These are phyloP conservation scores for Scheffersomyces titani DNA, from an alignment of 1,139 yeast species.

Conservation along the genomic window DNA sequence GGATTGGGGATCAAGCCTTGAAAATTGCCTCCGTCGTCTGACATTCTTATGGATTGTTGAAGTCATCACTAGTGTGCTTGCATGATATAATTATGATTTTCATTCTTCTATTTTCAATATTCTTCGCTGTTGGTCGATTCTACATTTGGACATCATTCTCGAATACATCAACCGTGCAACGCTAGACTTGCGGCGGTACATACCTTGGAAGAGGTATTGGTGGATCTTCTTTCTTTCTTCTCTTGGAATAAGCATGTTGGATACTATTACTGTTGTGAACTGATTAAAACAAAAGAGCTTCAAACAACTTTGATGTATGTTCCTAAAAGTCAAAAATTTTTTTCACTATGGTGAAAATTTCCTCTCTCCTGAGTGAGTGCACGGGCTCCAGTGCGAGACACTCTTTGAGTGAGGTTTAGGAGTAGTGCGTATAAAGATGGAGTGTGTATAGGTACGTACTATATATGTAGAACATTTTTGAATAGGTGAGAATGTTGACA, in stretches of 20 bases:
- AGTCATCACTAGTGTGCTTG: neutral
- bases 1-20: neutral
- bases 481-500: neutral
- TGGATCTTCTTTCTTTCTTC: conserved; percentile 99
- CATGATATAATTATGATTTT: too few relatives aligned
- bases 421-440: neutral
- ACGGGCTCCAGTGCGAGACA: neutral
- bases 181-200: conserved; percentile 34
- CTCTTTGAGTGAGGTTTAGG: neutral
- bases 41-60: too few relatives aligned
- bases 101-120: neutral
- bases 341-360: neutral
- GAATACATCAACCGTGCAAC: neutral
- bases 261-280: conserved; percentile 16
- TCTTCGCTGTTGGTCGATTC: neutral
- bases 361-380: neutral
- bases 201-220: conserved; percentile 98
- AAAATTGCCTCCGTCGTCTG: too few relatives aligned
- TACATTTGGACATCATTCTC: neutral
- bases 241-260: conserved; percentile 97
- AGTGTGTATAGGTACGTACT: neutral
- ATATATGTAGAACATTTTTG: neutral
- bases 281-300: neutral
- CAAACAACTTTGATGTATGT: neutral
- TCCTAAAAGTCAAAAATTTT: neutral